These are phyloP conservation scores for Testicularia cyperi DNA, from an alignment of 1,284 basidiomycete species.

Conservation along the genomic window DNA sequence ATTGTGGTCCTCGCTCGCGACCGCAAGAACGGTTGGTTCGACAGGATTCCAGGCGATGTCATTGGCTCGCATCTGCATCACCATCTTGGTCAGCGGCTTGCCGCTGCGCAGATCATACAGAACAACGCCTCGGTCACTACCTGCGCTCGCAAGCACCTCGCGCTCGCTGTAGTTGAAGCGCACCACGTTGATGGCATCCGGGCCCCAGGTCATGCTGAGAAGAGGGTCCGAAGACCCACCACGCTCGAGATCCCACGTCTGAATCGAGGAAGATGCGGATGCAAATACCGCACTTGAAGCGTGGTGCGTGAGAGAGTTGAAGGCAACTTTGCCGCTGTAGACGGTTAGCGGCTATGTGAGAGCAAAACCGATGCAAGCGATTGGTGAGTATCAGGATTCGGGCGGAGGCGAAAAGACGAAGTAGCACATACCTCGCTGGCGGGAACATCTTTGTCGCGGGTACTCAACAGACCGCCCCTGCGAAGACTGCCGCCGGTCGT, in stretches of 20 bases:
- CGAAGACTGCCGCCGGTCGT: conserved; percentile 44
- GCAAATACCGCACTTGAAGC: conserved; percentile 83
- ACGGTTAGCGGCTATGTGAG: conserved; percentile 46
- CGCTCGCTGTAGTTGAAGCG: conserved; percentile 92
- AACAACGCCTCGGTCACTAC: conserved; percentile 90
- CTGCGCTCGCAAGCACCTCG: conserved; percentile 87
- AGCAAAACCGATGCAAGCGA: too few species aligned
- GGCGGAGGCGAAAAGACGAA: too few species aligned
- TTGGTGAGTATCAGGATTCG: too few species aligned
- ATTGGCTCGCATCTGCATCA: conserved; percentile 80
- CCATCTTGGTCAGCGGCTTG: conserved; percentile 83
- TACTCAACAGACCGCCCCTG: conserved; percentile 45
- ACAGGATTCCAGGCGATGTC: conserved; percentile 92
- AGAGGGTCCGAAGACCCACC: conserved; percentile 68
- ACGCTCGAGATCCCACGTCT: conserved; percentile 94
- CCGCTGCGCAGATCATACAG: conserved; percentile 94
- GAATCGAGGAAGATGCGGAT: conserved; percentile 87
- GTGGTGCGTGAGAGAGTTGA: conserved; percentile 90
- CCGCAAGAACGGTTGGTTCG: conserved; percentile 83
- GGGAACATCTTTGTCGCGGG: conserved; percentile 33
- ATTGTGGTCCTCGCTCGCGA: conserved; percentile 97
- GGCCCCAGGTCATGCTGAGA: conserved; percentile 59
- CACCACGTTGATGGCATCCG: conserved; percentile 82
- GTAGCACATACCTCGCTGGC: conserved; percentile 34
- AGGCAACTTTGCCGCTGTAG: conserved; percentile 52